phyloP scores from a whole-genome alignment of 1,284 basidiomycete species.

The Tylopilus sp. region DNA sequence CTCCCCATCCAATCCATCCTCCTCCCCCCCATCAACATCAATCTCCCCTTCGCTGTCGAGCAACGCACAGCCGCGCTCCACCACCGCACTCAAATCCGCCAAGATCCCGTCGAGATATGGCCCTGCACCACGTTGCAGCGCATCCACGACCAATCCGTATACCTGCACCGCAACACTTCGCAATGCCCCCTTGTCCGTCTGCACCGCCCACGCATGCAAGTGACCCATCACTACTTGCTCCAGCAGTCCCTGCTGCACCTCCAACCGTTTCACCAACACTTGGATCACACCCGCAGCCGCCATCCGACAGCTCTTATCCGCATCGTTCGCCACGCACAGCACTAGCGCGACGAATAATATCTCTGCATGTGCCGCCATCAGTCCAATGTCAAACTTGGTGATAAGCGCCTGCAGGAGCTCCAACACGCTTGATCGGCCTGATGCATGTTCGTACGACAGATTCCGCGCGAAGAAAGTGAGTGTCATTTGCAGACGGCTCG shows the following conservation, averaged over 20 bases:
- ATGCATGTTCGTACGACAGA: slow-evolving; percentile 91
- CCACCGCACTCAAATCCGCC: slow-evolving; percentile 65
- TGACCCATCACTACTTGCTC: slow-evolving; percentile 66
- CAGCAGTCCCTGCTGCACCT: slow-evolving; percentile 57
- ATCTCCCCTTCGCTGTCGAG: slow-evolving; percentile 52
- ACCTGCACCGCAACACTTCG: slow-evolving; percentile 83
- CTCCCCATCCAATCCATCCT: slow-evolving; percentile 59
- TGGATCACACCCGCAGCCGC: slow-evolving; percentile 90
- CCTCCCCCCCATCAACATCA: slow-evolving; percentile 55
- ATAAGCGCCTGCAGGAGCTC: slow-evolving; percentile 90
- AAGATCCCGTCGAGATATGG: slow-evolving; percentile 68
- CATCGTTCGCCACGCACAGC: slow-evolving; percentile 95
- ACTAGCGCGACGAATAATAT: slow-evolving; percentile 94
- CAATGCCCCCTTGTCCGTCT: slow-evolving; percentile 71
- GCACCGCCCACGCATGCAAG: slow-evolving; percentile 85
- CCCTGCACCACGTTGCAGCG: slow-evolving; percentile 60
- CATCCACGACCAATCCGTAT: slow-evolving; percentile 83
- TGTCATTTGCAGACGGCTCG: slow-evolving; percentile 87
- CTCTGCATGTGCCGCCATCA: slow-evolving; percentile 89
- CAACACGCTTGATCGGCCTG: slow-evolving; percentile 92
- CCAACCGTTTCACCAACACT: slow-evolving; percentile 75
- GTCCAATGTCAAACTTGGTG: slow-evolving; percentile 83
- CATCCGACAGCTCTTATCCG: slow-evolving; percentile 88
- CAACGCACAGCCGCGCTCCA: slow-evolving; percentile 59
- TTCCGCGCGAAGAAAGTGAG: slow-evolving; percentile 97